Evolutionary conservation across 2,329 filamentous ascomycete genomes (phyloP).

Genomic region (Exutisphaerella laricina): DNA sequence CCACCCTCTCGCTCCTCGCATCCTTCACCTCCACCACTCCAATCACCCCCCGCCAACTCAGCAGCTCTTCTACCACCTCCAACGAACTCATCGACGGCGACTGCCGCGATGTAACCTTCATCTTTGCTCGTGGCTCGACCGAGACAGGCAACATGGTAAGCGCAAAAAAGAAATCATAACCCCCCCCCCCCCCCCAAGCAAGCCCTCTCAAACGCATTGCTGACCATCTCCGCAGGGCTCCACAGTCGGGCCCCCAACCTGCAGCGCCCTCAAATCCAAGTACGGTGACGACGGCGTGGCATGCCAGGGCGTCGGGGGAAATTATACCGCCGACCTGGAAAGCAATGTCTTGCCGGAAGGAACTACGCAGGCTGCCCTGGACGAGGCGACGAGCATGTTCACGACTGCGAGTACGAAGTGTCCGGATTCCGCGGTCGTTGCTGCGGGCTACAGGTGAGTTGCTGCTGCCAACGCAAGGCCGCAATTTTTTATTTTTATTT

Average conservation of each 20-base stretch:
- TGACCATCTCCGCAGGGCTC: no score
- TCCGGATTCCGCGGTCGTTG: slow-evolving; percentile 26
- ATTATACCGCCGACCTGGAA: slow-evolving; percentile 19
- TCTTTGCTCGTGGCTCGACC: slow-evolving; percentile 54
- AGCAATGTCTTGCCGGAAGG: slow-evolving; percentile 22
- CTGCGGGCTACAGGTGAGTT: slow-evolving; percentile 25
- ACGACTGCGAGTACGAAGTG: slow-evolving; percentile 24
- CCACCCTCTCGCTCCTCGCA: slow-evolving; percentile 13
- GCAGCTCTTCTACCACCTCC: slow-evolving; percentile 13
- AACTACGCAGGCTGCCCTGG: slow-evolving; percentile 20
- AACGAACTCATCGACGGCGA: slow-evolving; percentile 25
- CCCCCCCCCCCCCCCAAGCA: no score
- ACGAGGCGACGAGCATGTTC: slow-evolving; percentile 23
- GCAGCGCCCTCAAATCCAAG: slow-evolving; percentile 22
- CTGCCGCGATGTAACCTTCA: slow-evolving; percentile 47
- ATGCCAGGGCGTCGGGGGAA: slow-evolving; percentile 28
- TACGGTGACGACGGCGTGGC: slow-evolving; percentile 20
- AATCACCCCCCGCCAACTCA: slow-evolving; percentile 9
- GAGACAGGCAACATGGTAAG: slow-evolving; percentile 53
- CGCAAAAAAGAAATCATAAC: no score
- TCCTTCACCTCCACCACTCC: slow-evolving; percentile 8
- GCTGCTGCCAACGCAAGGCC: no score
- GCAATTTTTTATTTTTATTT: no score
- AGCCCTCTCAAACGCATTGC: no score
- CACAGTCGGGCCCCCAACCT: slow-evolving; percentile 25